phyloP scores from a whole-genome alignment of 2,329 filamentous ascomycete genomes.

The Diaporthe nobilis region DNA sequence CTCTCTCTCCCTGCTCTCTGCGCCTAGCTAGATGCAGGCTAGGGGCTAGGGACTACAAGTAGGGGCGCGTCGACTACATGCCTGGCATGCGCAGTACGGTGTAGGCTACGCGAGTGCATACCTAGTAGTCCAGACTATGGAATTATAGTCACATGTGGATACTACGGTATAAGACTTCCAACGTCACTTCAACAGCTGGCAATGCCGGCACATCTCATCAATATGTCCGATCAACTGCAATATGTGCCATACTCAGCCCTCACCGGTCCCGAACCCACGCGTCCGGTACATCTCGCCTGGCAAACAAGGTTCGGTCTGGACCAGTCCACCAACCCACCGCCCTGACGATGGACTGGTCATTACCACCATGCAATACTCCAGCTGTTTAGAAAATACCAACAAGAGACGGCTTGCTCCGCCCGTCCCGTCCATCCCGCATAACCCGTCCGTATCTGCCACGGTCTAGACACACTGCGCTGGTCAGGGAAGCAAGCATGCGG shows the following conservation, averaged over 20 bases:
- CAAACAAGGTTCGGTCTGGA: slow-evolving; percentile 28
- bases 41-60: neutral
- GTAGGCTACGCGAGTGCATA: neutral
- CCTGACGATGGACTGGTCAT: neutral
- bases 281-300: slow-evolving; percentile 19
- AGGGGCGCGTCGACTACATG: neutral
- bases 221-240: neutral
- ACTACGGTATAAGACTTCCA: neutral
- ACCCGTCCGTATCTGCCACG: neutral
- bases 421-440: neutral
- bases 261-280: slow-evolving; percentile 10
- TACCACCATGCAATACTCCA: neutral
- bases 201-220: neutral
- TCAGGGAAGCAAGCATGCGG: neutral
- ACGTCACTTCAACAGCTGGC: slow-evolving; percentile 9
- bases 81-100: neutral
- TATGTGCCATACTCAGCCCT: neutral
- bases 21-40: slow-evolving; percentile 5
- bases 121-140: neutral
- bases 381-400: neutral
- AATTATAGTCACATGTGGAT: slow-evolving; percentile 7
- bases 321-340: slow-evolving; percentile 16
- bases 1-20: neutral
- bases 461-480: neutral
- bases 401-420: neutral